Evolutionary conservation across 2,329 filamentous ascomycete species (phyloP), one percentile per base, ranked within the genome.

Genomic region (Colletotrichum sp.): DNA sequence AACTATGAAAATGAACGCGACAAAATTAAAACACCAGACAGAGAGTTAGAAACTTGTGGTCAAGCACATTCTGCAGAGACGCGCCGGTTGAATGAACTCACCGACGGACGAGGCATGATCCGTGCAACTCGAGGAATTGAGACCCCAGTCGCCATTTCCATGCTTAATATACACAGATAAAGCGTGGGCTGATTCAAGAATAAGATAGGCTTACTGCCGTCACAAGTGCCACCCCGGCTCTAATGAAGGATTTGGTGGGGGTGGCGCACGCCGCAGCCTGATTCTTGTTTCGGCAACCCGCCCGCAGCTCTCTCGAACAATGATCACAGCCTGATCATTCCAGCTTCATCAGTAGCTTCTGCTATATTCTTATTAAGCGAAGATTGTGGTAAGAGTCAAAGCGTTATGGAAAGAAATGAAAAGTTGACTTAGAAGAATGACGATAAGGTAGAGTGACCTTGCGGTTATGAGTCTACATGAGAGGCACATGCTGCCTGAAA

Each of bases 31-130:
- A 49, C 6, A 52, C n/a, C 3, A 52, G 12, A 22, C n/a, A 52
- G n/a, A 49, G n/a, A 22, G 2, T 52, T 0, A 52, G 11, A 0
- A 13, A 8, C 3, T 0, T 52, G n/a, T 22, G 22, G 0, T 6
- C 6, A 13, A 52, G n/a, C 44, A 11, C 19, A 52, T 52, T 22
- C 44, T 52, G 11, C n/a, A 52, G n/a, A 52, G n/a, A 22, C n/a
- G n/a, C 1, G 44, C 0, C 22, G 44, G 9, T 52, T 4, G 44
- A 13, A 52, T 52, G n/a, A 8, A 13, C 1, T 52, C 6, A 6
- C n/a, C 44, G 6, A 12, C 2, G n/a, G n/a, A 22, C 44, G n/a
- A 52, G 44, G n/a, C 44, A 22, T 52, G 22, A n/a, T n/a, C 11
- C 6, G 44, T 52, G 44, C 22, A 12, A 52, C 44, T 11, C 11